phyloP scores from a whole-genome alignment of 208 protist species.

The Acanthamoeba castellanii region DNA sequence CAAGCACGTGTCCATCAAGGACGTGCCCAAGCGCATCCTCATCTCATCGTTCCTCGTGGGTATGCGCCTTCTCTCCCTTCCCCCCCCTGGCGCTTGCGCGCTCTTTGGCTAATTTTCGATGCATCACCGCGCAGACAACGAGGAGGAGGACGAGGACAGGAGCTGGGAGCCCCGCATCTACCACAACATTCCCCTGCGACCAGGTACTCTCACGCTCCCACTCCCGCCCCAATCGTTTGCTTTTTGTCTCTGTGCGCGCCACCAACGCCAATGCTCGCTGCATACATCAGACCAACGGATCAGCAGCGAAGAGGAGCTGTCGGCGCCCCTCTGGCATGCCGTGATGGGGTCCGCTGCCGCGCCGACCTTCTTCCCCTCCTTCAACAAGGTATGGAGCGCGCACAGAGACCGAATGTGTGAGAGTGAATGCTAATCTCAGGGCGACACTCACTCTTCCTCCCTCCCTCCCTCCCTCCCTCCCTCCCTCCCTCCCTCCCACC shows the following conservation, averaged over 20 bases:
- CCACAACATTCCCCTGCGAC: slow-evolving; percentile 28
- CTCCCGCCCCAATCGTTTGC: not conserved
- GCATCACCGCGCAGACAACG: not conserved
- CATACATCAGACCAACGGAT: not conserved
- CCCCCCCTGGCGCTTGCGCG: not conserved
- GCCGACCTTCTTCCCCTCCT: slow-evolving; percentile 53
- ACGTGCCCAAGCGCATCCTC: slow-evolving; percentile 23
- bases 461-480: too few relatives aligned
- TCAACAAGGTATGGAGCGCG: not conserved
- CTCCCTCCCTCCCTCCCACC: not conserved
- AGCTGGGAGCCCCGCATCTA: slow-evolving; percentile 54
- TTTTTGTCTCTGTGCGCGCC: too few relatives aligned
- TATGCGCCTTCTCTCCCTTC: not conserved
- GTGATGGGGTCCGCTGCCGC: slow-evolving; percentile 52
- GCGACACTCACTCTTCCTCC: not conserved
- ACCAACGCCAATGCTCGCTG: not conserved
- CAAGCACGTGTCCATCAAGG: slow-evolving; percentile 12
- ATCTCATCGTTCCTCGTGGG: slow-evolving; percentile 37
- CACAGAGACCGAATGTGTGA: too few relatives aligned
- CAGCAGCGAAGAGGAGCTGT: slow-evolving; percentile 17
- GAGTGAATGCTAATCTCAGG: too few relatives aligned
- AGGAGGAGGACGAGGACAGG: not conserved
- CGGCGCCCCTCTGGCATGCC: not conserved
- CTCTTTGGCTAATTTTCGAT: not conserved
- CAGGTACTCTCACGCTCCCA: not conserved